Base-by-base conservation (phyloP, 805 yeast species). In the Spathaspora arborariae region DNA sequence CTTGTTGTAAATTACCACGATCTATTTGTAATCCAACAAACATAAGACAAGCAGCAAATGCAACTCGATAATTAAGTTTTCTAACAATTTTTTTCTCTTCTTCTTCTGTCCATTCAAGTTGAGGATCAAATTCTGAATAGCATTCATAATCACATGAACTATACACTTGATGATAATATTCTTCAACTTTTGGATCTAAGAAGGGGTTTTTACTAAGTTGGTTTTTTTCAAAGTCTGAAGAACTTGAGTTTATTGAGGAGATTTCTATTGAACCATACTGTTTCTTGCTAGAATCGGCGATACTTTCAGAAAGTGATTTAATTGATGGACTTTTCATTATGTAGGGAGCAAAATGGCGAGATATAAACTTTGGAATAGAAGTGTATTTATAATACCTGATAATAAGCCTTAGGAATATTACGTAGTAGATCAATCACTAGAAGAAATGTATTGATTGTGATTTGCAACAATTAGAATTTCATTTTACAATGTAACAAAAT, bases 11-110 rank as follows among this genome's bases (percentile, higher is more conserved):
- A 57, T 82, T 82, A 43, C 75, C 75, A 54, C 88, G 64, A 60
- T 81, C 86, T 47, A 81, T 60, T 56, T 82, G 81, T 46, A 82
- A 68, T 6, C 80, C 80, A 39, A 78, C 63, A 57, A 82, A 82
- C 79, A 81, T 72, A 47, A 82, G 53, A 49, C 80, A 79, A 0
- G 85, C 84, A 70, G 82, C 71, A 24, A 79, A 62, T 4, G 81
- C 67, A 21, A 83, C 85, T 40, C 74, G 65, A 65, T 70, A 70
- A 50, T 84, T 86, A 38, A 79, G 66, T 55, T 79, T 81, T 59
- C 79, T 56, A 13, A 74, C 58, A 4, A 82, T 56, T 37, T 59
- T 65, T 33, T 62, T 66, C 49, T 83, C 86, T 54, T 80, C 85
- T 41, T 71, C 65, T 4, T 51, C 53, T 0, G 78, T 67, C 88